These are phyloP conservation scores for Aspergillus cejpii DNA, from an alignment of 2,329 filamentous ascomycete species.

Conservation along the genomic window DNA sequence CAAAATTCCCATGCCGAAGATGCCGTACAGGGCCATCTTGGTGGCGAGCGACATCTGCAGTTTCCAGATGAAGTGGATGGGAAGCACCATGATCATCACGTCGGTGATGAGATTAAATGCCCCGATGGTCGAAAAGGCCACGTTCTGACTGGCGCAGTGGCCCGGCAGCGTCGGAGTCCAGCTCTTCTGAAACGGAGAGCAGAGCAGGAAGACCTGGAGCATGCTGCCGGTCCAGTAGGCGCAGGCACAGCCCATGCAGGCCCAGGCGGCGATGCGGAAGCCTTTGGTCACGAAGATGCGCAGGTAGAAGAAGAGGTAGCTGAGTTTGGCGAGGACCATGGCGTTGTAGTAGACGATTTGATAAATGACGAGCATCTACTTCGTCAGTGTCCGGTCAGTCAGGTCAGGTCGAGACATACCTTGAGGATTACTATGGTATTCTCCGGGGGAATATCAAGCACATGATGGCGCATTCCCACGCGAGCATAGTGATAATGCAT, in stretches of 20 bases:
- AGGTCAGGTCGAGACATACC: too few relatives aligned
- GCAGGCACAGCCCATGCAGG: conserved; percentile 20
- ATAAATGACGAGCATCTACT: conserved; percentile 17
- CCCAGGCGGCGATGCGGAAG: conserved; percentile 26
- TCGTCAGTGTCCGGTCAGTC: too few relatives aligned
- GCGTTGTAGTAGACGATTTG: conserved; percentile 26
- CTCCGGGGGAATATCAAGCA: conserved; percentile 3
- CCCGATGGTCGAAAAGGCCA: conserved; percentile 20
- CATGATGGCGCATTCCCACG: conserved; percentile 14
- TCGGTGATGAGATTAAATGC: conserved; percentile 23
- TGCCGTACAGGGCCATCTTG: conserved; percentile 18
- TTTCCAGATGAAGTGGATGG: conserved; percentile 22
- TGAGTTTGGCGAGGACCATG: conserved; percentile 26
- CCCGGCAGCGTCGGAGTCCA: conserved; percentile 15
- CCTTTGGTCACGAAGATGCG: conserved; percentile 28
- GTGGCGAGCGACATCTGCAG: conserved; percentile 20
- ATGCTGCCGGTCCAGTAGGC: conserved; percentile 26
- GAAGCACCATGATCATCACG: conserved; percentile 19
- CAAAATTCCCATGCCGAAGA: conserved; percentile 23
- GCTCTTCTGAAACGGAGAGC: conserved; percentile 16
- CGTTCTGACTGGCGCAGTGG: conserved; percentile 20
- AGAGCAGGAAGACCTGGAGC: conserved; percentile 24
- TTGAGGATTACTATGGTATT: conserved; percentile 7
- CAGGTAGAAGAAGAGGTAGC: conserved; percentile 28
- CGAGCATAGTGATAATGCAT: conserved; percentile 17